Evolutionary conservation across 306 rosid species (phyloP).

Genomic region (Lathyrus sativus): DNA sequence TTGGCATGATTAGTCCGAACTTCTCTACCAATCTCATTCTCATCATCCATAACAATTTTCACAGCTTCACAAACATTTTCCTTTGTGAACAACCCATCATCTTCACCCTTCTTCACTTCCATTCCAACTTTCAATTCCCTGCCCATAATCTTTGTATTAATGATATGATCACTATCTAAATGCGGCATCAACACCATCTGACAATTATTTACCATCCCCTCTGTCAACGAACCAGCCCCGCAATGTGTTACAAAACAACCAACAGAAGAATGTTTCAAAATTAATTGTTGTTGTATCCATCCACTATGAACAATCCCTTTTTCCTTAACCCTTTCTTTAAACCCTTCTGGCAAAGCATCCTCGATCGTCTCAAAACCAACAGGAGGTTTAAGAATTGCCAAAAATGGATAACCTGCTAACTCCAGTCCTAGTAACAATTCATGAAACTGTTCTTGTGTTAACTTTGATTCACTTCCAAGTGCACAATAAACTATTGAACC

Average conservation of each 20-base stretch:
- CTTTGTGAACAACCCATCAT: conserved; percentile 49
- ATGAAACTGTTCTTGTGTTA: not conserved
- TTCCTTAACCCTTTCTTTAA: conserved; percentile 9
- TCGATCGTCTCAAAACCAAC: conserved; percentile 26
- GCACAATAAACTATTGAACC: conserved; percentile 37
- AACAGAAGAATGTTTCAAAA: too few species aligned
- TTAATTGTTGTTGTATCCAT: too few species aligned
- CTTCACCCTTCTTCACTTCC: conserved; percentile 58
- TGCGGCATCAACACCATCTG: conserved; percentile 46
- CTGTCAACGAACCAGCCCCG: too few species aligned
- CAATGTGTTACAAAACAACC: too few species aligned
- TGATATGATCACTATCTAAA: conserved; percentile 42
- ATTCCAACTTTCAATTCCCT: conserved; percentile 42
- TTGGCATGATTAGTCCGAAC: conserved; percentile 43
- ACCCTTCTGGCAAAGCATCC: conserved; percentile 34
- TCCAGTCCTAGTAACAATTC: conserved; percentile 41
- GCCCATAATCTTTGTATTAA: conserved; percentile 48
- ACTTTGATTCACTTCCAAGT: conserved; percentile 36
- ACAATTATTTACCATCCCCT: conserved; percentile 39
- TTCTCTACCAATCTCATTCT: conserved; percentile 44
- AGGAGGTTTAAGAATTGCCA: conserved; percentile 31
- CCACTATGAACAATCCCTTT: too few species aligned
- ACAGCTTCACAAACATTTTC: conserved; percentile 50
- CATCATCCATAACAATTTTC: conserved; percentile 51
- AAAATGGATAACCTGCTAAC: conserved; percentile 16